Evolutionary conservation across 352 stramenopile species (phyloP).

Genomic region (Phytophthora agathidicida): DNA sequence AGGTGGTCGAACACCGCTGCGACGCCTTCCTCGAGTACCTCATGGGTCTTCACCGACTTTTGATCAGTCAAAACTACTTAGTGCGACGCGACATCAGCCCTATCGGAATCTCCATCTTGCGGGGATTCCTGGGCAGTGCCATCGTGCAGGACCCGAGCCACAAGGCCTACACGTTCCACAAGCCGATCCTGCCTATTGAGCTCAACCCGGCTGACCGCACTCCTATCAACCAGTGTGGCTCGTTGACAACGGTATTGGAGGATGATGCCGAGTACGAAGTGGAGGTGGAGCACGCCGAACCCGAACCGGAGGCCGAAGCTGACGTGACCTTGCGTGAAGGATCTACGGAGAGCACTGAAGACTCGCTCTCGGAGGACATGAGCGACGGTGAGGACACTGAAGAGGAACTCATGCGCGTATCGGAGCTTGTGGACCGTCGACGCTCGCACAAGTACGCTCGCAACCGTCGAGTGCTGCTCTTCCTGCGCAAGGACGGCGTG

Average conservation of each 20-base stretch:
- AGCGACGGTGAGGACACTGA: conserved; percentile 50
- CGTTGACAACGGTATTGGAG: conserved; percentile 65
- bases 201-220: conserved; percentile 50
- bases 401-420: conserved; percentile 41
- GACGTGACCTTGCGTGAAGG: conserved; percentile 40
- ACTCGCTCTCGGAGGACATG: conserved; percentile 44
- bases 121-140: conserved; percentile 67
- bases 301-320: conserved; percentile 41
- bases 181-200: conserved; percentile 52
- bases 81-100: conserved; percentile 59
- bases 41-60: conserved; percentile 60
- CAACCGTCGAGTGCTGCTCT: conserved; percentile 55
- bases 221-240: conserved; percentile 68
- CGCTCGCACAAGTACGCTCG: conserved; percentile 67
- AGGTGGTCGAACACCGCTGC: conserved; percentile 65
- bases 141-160: conserved; percentile 61
- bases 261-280: conserved; percentile 52
- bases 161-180: conserved; percentile 63
- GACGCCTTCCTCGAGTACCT: conserved; percentile 73
- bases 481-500: conserved; percentile 55
- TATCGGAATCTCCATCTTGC: conserved; percentile 68
- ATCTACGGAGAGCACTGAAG: conserved; percentile 46
- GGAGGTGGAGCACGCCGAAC: conserved; percentile 38
- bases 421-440: conserved; percentile 53
- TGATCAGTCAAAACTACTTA: conserved; percentile 70